These are phyloP conservation scores for Polygonum maritimum DNA, from an alignment of 148 eudicot species.

Conservation along the genomic window DNA sequence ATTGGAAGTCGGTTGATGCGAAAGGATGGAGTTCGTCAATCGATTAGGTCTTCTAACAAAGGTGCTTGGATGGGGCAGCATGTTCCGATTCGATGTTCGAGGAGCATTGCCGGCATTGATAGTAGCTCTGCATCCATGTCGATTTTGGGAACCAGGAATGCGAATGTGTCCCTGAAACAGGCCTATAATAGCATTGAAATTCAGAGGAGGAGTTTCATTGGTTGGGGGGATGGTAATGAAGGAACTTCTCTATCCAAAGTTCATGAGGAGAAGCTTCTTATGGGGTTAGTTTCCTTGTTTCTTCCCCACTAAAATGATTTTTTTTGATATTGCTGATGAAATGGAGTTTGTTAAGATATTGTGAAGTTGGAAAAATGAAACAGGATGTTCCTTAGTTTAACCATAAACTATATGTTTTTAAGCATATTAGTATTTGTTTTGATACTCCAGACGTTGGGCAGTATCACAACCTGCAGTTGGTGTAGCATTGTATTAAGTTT, in stretches of 20 bases:
- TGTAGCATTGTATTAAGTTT: background rate
- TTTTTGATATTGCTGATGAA: background rate
- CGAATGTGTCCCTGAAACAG: background rate
- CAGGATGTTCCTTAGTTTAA: background rate
- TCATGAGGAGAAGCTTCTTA: constrained; percentile 59
- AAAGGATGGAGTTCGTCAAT: constrained; percentile 15
- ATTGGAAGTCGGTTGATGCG: constrained; percentile 28
- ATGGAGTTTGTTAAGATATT: background rate
- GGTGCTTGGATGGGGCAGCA: constrained; percentile 14
- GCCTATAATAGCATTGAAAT: constrained; percentile 9
- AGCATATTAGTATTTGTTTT: background rate
- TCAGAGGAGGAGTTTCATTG: constrained; percentile 68
- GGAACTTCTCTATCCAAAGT: constrained; percentile 54
- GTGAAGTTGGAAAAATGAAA: background rate
- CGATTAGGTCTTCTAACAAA: constrained; percentile 14
- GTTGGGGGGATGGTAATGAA: constrained; percentile 84
- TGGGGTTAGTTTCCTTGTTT: constrained; percentile 55
- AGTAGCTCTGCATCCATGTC: constrained; percentile 14
- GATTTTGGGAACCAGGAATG: constrained; percentile 8
- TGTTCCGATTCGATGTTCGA: constrained; percentile 35
- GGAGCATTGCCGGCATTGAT: constrained; percentile 32
- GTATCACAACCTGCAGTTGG: background rate
- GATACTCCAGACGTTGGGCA: background rate
- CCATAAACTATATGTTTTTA: background rate
- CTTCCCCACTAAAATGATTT: background rate